These are phyloP conservation scores for Diospyros kaki DNA, from an alignment of 148 eudicot species.

Conservation along the genomic window DNA sequence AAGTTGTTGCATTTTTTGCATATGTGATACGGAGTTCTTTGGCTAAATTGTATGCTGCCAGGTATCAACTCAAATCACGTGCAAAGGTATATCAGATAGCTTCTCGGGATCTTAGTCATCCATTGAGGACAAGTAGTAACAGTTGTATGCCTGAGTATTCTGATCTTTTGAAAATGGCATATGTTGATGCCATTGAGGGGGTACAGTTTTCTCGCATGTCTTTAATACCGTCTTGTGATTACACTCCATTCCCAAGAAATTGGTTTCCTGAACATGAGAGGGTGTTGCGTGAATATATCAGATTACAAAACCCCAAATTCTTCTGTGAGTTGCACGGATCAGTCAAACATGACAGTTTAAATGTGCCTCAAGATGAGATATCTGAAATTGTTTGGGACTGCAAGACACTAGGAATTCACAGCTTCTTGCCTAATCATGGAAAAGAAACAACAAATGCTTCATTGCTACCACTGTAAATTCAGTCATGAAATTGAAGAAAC, in stretches of 20 bases:
- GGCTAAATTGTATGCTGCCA: constrained; percentile 90
- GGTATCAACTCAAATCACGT: constrained; percentile 88
- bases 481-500: not conserved
- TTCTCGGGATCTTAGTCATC: constrained; percentile 78
- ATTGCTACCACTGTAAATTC: not conserved
- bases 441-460: constrained; percentile 6
- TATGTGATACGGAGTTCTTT: constrained; percentile 91
- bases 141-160: constrained; percentile 67
- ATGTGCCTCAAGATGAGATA: constrained; percentile 70
- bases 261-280: constrained; percentile 87
- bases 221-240: constrained; percentile 81
- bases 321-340: constrained; percentile 62
- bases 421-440: constrained; percentile 16
- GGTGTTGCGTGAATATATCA: constrained; percentile 60
- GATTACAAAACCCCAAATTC: constrained; percentile 71
- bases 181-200: constrained; percentile 85
- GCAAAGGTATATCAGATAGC: constrained; percentile 89
- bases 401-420: constrained; percentile 60
- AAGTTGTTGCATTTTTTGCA: constrained; percentile 90
- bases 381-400: constrained; percentile 78
- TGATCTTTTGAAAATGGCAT: constrained; percentile 78
- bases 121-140: constrained; percentile 54
- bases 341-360: constrained; percentile 47
- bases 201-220: constrained; percentile 91
- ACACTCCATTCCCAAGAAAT: constrained; percentile 75